Evolutionary conservation across 2,329 filamentous ascomycete genomes (phyloP).

Genomic region (Colletotrichum chrysophilum): DNA sequence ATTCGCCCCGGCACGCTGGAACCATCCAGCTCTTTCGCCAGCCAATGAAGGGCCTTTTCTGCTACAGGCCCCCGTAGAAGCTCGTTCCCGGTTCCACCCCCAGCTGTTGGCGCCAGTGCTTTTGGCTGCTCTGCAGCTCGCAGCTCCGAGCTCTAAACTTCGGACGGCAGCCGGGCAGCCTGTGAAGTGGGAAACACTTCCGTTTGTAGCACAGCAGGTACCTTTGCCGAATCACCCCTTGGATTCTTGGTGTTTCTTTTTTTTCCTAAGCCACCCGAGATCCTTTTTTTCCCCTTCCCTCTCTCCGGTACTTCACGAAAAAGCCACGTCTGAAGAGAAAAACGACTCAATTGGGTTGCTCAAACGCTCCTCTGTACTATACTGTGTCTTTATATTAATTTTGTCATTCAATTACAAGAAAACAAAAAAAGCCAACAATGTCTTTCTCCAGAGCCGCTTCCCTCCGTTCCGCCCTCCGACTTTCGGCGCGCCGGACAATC

Average conservation of each 20-base stretch:
- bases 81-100: background rate
- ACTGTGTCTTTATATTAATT: background rate
- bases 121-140: conserved; percentile 1
- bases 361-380: background rate
- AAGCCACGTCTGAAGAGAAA: background rate
- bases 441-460: conserved; percentile 13
- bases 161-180: conserved; percentile 12
- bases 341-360: background rate
- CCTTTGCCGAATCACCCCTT: background rate
- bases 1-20: conserved; percentile 8
- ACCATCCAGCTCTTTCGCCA: background rate
- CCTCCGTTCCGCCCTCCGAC: conserved; percentile 15
- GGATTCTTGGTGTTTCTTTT: background rate
- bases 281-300: background rate
- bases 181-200: background rate
- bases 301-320: background rate
- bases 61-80: background rate
- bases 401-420: background rate
- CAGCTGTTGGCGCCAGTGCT: background rate
- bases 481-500: conserved; percentile 17
- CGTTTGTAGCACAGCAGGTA: background rate
- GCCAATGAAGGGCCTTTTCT: background rate
- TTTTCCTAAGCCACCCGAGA: background rate
- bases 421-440: background rate
- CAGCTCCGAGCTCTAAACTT: conserved; percentile 21